phyloP scores from a whole-genome alignment of 1,284 basidiomycete genomes.

The Paramarasmius palmivorus region DNA sequence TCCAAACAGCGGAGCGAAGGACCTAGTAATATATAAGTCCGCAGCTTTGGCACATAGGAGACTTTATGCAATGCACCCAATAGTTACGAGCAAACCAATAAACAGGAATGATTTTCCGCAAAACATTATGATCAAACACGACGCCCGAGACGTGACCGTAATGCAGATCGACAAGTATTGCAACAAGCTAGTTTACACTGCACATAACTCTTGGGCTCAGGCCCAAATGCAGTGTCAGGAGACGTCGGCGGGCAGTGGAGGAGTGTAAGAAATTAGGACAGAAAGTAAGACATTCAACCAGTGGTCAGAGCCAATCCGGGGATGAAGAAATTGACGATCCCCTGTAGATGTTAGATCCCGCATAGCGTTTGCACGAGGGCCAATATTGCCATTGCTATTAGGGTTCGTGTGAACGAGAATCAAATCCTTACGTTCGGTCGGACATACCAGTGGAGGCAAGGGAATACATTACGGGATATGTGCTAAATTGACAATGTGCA shows the following conservation, averaged over 20 bases:
- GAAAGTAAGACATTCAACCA: slow-evolving; percentile 25
- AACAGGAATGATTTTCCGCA: background rate
- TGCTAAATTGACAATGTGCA: slow-evolving; percentile 9
- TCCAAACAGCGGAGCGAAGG: background rate
- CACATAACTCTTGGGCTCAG: background rate
- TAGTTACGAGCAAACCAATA: background rate
- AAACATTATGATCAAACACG: background rate
- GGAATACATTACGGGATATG: slow-evolving; percentile 20
- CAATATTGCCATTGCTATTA: slow-evolving; percentile 20
- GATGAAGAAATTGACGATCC: slow-evolving; percentile 19
- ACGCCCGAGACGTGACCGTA: background rate
- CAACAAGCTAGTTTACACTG: background rate
- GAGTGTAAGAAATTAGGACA: slow-evolving; percentile 18
- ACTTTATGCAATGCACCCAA: background rate
- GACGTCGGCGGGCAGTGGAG: slow-evolving; percentile 12
- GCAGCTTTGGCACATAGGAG: no score
- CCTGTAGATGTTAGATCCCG: slow-evolving; percentile 19
- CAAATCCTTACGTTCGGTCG: no score
- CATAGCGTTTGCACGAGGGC: slow-evolving; percentile 17
- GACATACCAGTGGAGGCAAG: slow-evolving; percentile 24
- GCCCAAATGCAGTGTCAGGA: background rate
- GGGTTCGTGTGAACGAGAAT: no score
- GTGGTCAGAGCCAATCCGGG: slow-evolving; percentile 26
- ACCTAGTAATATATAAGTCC: background rate
- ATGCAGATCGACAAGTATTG: background rate